Evolutionary conservation across 208 protist species (phyloP).

Genomic region (Crithidia expoeki): DNA sequence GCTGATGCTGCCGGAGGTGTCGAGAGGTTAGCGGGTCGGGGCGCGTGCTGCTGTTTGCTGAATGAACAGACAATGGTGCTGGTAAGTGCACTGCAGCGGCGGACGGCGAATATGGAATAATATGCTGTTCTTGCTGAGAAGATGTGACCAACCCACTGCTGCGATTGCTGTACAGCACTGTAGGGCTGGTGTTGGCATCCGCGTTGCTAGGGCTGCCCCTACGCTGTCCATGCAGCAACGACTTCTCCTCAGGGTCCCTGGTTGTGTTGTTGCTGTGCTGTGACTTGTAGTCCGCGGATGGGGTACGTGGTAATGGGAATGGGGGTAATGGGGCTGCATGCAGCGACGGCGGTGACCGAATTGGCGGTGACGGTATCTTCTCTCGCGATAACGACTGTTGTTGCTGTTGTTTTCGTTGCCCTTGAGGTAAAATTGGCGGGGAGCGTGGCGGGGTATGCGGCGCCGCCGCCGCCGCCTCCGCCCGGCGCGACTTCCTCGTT

Average conservation of each 20-base stretch:
- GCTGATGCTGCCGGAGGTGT: conserved; percentile 8
- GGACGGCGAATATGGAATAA: not conserved
- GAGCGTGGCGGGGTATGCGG: conserved; percentile 2
- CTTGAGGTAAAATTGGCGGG: not conserved
- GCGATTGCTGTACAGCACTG: conserved; percentile 23
- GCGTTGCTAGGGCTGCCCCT: not conserved
- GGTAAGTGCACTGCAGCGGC: not conserved
- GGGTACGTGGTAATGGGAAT: not conserved
- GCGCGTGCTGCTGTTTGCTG: conserved; percentile 5
- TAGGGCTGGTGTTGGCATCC: not conserved
- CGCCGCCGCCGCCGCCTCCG: not conserved
- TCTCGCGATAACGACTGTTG: not conserved
- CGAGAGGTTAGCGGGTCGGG: conserved; percentile 13
- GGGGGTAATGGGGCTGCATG: not conserved
- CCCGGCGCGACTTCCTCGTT: not conserved
- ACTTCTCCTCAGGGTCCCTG: too few relatives aligned
- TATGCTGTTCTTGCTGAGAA: not conserved
- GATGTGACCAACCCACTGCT: conserved; percentile 4
- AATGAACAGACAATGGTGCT: not conserved
- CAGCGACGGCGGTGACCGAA: not conserved
- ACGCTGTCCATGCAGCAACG: not conserved
- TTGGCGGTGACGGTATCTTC: conserved; percentile 6
- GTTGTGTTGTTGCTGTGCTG: not conserved
- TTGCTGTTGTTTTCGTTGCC: not conserved
- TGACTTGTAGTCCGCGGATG: not conserved